Evolutionary conservation across 2,329 filamentous ascomycete species (phyloP).

Genomic region (Colletotrichum brevisporum): DNA sequence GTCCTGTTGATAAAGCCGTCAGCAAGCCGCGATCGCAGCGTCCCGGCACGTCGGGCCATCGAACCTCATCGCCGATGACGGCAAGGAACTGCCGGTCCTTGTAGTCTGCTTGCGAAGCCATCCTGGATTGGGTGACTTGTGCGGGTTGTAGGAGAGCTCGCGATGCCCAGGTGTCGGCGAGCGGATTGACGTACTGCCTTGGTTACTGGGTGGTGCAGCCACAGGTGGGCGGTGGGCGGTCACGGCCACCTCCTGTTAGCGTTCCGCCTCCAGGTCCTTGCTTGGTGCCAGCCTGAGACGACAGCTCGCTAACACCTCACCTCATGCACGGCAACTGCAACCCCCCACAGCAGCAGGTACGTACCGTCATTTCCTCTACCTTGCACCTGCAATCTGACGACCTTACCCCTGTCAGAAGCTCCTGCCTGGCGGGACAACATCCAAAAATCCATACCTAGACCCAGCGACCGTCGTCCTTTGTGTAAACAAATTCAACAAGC

Average conservation of each 20-base stretch:
- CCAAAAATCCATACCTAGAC: slow-evolving; percentile 39
- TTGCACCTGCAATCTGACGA: neutral
- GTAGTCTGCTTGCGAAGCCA: slow-evolving; percentile 70
- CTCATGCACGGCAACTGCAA: neutral
- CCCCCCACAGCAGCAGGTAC: slow-evolving; percentile 7
- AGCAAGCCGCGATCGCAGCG: slow-evolving; percentile 39
- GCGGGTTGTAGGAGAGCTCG: slow-evolving; percentile 36
- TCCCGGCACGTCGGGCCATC: slow-evolving; percentile 48
- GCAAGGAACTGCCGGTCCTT: slow-evolving; percentile 96
- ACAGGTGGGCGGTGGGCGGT: neutral
- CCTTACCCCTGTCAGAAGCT: slow-evolving; percentile 32
- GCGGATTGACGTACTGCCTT: slow-evolving; percentile 38
- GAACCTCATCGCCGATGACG: slow-evolving; percentile 96
- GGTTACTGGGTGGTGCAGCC: slow-evolving; percentile 25
- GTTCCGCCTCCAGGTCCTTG: slow-evolving; percentile 24
- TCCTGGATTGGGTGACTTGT: slow-evolving; percentile 47
- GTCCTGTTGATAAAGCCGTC: slow-evolving; percentile 70
- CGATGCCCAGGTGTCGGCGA: slow-evolving; percentile 27
- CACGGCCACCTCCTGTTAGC: slow-evolving; percentile 19
- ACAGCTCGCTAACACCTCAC: neutral
- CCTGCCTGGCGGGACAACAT: slow-evolving; percentile 34
- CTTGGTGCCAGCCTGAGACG: slow-evolving; percentile 3
- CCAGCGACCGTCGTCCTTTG: slow-evolving; percentile 25
- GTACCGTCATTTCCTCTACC: neutral
- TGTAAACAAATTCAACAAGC: slow-evolving; percentile 35